A percentile compares a stretch with the other conserved stretches of the same genome.
Evolutionary conservation across 2,329 filamentous ascomycete species (phyloP).

Genomic region (Fusarium sp.): DNA sequence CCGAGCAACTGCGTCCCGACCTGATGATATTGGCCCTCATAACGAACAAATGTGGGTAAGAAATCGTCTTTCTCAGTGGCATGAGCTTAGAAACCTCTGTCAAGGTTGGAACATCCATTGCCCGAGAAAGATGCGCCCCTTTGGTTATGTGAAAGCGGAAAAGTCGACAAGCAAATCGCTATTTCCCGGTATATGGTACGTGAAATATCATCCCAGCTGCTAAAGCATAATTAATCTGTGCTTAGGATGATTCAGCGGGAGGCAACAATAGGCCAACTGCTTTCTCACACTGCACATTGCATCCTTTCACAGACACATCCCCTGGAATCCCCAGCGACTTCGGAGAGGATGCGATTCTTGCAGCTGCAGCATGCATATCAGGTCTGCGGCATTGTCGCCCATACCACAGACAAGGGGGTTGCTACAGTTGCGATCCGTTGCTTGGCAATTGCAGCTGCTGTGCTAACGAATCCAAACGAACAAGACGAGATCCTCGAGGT

Average conservation of each 20-base stretch:
- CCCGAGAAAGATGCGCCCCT: conserved; percentile 86
- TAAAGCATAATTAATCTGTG: not conserved
- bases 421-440: conserved; percentile 82
- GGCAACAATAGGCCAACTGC: conserved; percentile 82
- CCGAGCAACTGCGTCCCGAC: conserved; percentile 72
- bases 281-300: conserved; percentile 89
- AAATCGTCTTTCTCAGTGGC: conserved; percentile 79
- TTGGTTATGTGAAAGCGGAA: conserved; percentile 77
- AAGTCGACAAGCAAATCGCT: conserved; percentile 74
- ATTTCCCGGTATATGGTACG: conserved; percentile 88
- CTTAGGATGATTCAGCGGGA: conserved; percentile 81
- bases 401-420: conserved; percentile 82
- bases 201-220: not conserved
- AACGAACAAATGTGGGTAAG: conserved; percentile 72
- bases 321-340: conserved; percentile 64
- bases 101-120: conserved; percentile 83
- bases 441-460: conserved; percentile 79
- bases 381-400: conserved; percentile 89
- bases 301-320: conserved; percentile 85
- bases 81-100: conserved; percentile 79
- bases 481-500: conserved; percentile 84
- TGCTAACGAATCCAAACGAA: conserved; percentile 73
- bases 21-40: conserved; percentile 66
- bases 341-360: conserved; percentile 74
- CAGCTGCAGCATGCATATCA: conserved; percentile 81